Evolutionary conservation across 1,284 basidiomycete species (phyloP).

Genomic region (Uromyces viciae-fabae): DNA sequence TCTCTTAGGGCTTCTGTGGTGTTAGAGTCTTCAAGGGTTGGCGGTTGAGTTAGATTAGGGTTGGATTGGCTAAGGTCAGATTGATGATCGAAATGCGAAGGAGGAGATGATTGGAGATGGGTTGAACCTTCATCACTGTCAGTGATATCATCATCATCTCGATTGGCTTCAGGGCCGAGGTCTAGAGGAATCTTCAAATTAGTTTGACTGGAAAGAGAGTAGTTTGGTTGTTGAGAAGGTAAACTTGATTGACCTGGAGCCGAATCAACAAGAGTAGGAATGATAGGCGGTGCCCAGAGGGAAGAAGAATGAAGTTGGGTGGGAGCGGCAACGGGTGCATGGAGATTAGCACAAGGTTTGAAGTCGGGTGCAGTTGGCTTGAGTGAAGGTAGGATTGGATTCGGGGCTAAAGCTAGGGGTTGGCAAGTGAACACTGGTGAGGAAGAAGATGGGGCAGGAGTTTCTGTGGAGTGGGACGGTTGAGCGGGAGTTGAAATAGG

Average conservation of each 20-base stretch:
- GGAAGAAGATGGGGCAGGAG: background rate
- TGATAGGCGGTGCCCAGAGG: slow-evolving; percentile 16
- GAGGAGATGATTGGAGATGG: too few species aligned
- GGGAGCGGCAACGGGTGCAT: background rate
- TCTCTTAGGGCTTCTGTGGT: background rate
- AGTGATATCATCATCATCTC: too few species aligned
- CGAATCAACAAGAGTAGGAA: background rate
- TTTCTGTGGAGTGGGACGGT: background rate
- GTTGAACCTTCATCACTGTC: too few species aligned
- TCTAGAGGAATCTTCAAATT: too few species aligned
- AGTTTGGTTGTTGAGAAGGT: too few species aligned
- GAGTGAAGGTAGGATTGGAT: slow-evolving; percentile 4
- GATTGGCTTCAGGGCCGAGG: too few species aligned
- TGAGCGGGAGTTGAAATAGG: slow-evolving; percentile 6
- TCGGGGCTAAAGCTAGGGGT: background rate
- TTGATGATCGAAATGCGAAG: too few species aligned
- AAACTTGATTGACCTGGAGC: background rate
- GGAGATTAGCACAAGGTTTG: slow-evolving; percentile 35
- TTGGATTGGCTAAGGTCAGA: too few species aligned
- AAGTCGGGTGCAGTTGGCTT: slow-evolving; percentile 43
- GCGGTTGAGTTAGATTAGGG: too few species aligned
- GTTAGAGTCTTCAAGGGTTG: too few species aligned
- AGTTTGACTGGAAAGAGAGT: too few species aligned
- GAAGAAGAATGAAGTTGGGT: slow-evolving; percentile 8
- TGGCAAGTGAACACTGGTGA: slow-evolving; percentile 22